Evolutionary conservation across 2,329 filamentous ascomycete species (phyloP), one percentile per base, ranked within the genome.

Genomic region (Biscogniauxia marginata): DNA sequence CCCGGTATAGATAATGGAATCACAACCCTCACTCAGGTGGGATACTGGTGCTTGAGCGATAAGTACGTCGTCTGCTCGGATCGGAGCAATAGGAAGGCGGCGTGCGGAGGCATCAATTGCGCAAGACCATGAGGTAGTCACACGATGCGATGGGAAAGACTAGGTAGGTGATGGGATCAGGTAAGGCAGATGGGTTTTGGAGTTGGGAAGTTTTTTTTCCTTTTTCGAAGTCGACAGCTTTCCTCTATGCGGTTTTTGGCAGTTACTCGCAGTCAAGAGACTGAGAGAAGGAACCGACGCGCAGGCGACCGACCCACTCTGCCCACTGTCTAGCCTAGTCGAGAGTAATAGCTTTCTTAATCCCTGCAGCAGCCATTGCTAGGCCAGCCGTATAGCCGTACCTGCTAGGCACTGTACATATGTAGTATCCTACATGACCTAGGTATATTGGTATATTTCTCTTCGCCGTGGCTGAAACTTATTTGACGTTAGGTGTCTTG

Each of bases 41-140:
- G 60, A 44, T 53, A 57, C 43, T 50, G 57, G 56, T 50, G 59
- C 43, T 56, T 61, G 49, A 55, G 61, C 53, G 52, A 50, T 18
- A 49, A 48, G 25, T 55, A 58, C 44, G 54, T 57, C 46, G 60
- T 59, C 59, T 61, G 59, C 60, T 62, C 63, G 58, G 53, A 55
- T 50, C 44, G 59, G 62, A 65, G 65, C 65, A 57, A 51, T 57
- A 52, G 54, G 45, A 55, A 46, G 49, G 44, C 48, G 60, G 61
- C 55, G 59, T 63, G 63, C 46, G 59, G 61, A 63, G 59, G 53
- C 64, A 65, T 67, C 48, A 66, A 68, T 53, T 25, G 34, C 58
- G 23, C 43, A 56, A n/a, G 25, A 52, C 46, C 25, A 61, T 57
- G 43, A 23, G 52, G 44, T 23, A 6, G 22, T 13, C 19, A 24